Base-by-base conservation (phyloP, 2,329 filamentous ascomycete genomes). In the Pseudogymnoascus sp. region DNA sequence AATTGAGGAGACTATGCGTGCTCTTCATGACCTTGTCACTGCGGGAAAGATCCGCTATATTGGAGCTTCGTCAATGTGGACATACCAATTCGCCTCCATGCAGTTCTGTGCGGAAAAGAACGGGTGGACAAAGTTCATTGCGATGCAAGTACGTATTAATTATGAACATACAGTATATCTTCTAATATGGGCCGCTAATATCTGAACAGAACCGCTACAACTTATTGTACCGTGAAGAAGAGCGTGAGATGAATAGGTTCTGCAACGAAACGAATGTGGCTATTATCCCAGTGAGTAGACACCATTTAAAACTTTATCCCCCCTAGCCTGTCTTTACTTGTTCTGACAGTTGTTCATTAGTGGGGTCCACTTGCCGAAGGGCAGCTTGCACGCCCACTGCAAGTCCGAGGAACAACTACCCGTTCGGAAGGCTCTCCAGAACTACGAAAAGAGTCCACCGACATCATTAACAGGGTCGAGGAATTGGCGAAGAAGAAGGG, bases 1-100 rank as follows among this genome's bases (percentile, higher is more conserved):
- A 0, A 72, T 78, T 3, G 81, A 84, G 67, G 84, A 86, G 72
- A 85, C 83, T n/a, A 86, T 86, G 84, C 77, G 79, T 68, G 82
- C 82, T 6, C 71, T 85, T n/a, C 81, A 87, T 64, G 83, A 86
- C 67, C 75, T 86, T 0, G 77, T 86, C 0, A 75, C 80, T 66
- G 78, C 75, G 3, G 84, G 84, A 0, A 84, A 83, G 69, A 83
- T 85, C 0, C 74, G 79, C 1, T 84, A 83, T 66, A 78, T 84
- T 25, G 81, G 81, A 2, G 75, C 79, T n/a, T 77, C 74, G 36
- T 77, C 73, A 59, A 81, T 81, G 78, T 75, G 76, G 68, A 74
- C 78, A 0, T 79, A 76, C 67, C 75, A 82, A 65, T 81, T 82
- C 65, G 75, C 77, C 44, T 73, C 72, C 61, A 72, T 84, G 70